Evolutionary conservation across 2,329 filamentous ascomycete genomes (phyloP).

Genomic region (Orbilia ellipsospora): DNA sequence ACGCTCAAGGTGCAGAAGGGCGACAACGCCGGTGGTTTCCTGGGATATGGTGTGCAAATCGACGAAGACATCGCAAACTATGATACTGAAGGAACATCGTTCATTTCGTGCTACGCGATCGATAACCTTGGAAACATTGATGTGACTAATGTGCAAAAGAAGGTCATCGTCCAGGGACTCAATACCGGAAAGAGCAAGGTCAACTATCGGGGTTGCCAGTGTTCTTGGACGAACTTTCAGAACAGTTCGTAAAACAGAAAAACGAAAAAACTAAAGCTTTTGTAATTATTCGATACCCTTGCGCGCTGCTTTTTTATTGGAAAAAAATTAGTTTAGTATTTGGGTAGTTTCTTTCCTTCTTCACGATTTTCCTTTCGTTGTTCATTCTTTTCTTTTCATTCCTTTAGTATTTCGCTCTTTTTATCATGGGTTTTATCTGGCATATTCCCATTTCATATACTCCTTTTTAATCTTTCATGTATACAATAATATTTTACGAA

Average conservation of each 20-base stretch:
- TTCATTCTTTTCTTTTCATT: neutral
- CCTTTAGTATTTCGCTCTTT: neutral
- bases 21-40: constrained; percentile 39
- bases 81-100: neutral
- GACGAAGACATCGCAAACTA: constrained; percentile 53
- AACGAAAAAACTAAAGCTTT: constrained; percentile 19
- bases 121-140: constrained; percentile 43
- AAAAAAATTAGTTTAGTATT: constrained; percentile 4
- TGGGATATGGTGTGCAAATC: constrained; percentile 45
- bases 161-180: constrained; percentile 20
- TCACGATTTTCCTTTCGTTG: constrained; percentile 1
- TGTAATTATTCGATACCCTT: constrained; percentile 50
- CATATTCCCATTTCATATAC: constrained; percentile 1
- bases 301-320: constrained; percentile 3
- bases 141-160: neutral
- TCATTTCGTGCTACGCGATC: constrained; percentile 43
- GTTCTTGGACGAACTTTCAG: constrained; percentile 54
- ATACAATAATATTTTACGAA: constrained; percentile 5
- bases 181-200: constrained; percentile 32
- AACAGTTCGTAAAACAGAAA: constrained; percentile 18
- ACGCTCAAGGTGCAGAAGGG: constrained; percentile 28
- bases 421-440: constrained; percentile 20
- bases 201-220: constrained; percentile 48
- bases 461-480: constrained; percentile 17
- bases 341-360: constrained; percentile 1